A percentile compares a stretch with the other conserved stretches of the same genome.
phyloP scores from a whole-genome alignment of 1,284 basidiomycete species.

The Sporisorium reilianum region DNA sequence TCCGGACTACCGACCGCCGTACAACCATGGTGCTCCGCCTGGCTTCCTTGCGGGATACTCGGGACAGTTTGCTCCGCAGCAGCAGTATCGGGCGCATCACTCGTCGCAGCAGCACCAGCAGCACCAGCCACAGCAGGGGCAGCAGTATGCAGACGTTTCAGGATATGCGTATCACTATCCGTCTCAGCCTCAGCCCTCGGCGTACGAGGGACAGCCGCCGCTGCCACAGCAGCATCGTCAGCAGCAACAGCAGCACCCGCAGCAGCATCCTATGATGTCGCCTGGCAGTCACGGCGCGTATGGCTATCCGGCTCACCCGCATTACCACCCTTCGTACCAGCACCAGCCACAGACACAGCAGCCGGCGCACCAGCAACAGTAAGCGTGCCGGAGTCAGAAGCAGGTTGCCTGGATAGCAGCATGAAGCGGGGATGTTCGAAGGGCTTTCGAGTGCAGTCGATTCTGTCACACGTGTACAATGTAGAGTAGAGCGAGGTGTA shows the following conservation, averaged over 20 bases:
- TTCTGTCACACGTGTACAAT: too few species aligned
- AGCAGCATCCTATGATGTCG: not conserved
- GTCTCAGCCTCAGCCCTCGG: not conserved
- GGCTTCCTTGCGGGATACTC: slow-evolving; percentile 16
- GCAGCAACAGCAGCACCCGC: slow-evolving; percentile 8
- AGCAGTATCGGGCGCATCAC: slow-evolving; percentile 5
- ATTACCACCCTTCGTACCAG: slow-evolving; percentile 13
- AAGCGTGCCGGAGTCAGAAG: not conserved
- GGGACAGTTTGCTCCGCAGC: slow-evolving; percentile 7
- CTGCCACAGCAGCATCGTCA: slow-evolving; percentile 5
- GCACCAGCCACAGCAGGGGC: slow-evolving; percentile 1
- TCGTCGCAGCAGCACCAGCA: slow-evolving; percentile 8
- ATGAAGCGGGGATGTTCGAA: too few species aligned
- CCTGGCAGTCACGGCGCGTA: not conserved
- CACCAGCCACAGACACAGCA: slow-evolving; percentile 15
- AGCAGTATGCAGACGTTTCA: slow-evolving; percentile 1
- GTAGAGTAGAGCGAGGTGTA: too few species aligned
- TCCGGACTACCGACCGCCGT: slow-evolving; percentile 35
- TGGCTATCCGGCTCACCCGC: slow-evolving; percentile 1
- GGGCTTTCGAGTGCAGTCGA: too few species aligned
- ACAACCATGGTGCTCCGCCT: slow-evolving; percentile 26
- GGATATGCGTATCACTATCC: not conserved
- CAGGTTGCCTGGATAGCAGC: too few species aligned
- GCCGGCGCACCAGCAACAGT: not conserved
- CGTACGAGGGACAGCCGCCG: not conserved